Base-by-base conservation (phyloP, 108 stramenopile genomes). In the Skeletonema potamos region DNA sequence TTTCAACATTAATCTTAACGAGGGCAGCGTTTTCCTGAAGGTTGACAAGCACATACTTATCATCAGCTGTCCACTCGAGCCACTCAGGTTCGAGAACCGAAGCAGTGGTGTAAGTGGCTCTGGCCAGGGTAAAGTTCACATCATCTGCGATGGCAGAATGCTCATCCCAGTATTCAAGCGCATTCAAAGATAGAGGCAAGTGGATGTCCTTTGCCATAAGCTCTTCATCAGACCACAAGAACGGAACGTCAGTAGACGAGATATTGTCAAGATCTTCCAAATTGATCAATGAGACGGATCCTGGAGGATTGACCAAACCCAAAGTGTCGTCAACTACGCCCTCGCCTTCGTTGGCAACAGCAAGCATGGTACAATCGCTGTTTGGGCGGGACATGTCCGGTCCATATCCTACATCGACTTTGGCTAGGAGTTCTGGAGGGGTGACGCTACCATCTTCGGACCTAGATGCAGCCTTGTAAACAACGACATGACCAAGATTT, bases 11-110 rank as follows among this genome's bases (percentile, higher is more conserved):
- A 34, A 86, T 27, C 36, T 60, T 64, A 26, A 84, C 76, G 20
- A 86, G 36, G 29, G 82, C 85, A 62, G 79, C 63, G 39, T 86
- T 86, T 54, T 84, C 76, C 72, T 86, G 85, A 34, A 86, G 65
- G 51, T 73, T 85, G 27, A 82, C 73, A 65, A 72, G 77, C 36
- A 85, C 71, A 56, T 81, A 34, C 32, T 57, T 56, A 11, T 66
- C 77, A 61, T 85, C 77, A 6, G 72, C 56, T 13, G 69, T 70
- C 65, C 78, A 85, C 12, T 59, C 79, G 56, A 82, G 13, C 59
- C 62, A 85, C 63, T 85, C 84, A 26, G 84, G 84, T 24, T 80
- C 76, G 13, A 84, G 62, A 17, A 64, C 72, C 28, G 63, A 62
- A 56, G 75, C 79, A 10, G 79, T 22, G 11, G 75, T 77, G 22